Evolutionary conservation across 2,329 filamentous ascomycete species (phyloP).

Genomic region (Leptographium radiaticola): DNA sequence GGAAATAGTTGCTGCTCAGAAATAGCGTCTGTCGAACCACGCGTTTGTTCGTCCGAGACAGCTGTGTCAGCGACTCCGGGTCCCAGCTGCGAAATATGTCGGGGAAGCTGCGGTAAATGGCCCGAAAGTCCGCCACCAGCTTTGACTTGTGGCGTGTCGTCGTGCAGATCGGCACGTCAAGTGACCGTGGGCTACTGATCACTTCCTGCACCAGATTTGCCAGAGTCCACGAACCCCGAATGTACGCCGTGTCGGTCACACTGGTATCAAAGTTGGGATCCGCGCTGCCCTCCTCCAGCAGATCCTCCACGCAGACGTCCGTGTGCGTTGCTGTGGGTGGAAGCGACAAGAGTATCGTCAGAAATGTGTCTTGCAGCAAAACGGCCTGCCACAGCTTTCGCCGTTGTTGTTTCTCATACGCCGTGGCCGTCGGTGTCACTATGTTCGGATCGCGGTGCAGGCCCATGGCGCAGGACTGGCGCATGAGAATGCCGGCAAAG

Average conservation of each 20-base stretch:
- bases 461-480: constrained; percentile 72
- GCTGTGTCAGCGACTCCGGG: constrained; percentile 40
- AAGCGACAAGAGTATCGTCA: constrained; percentile 64
- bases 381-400: constrained; percentile 76
- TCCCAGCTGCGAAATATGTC: constrained; percentile 58
- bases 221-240: constrained; percentile 65
- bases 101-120: constrained; percentile 62
- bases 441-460: constrained; percentile 69
- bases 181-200: constrained; percentile 60
- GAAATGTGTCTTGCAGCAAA: constrained; percentile 66
- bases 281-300: constrained; percentile 45
- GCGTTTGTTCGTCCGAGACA: constrained; percentile 48
- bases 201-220: constrained; percentile 68
- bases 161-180: constrained; percentile 58
- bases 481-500: constrained; percentile 63
- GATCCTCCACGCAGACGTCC: constrained; percentile 62
- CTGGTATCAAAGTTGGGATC: constrained; percentile 39
- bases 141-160: constrained; percentile 57
- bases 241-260: constrained; percentile 56
- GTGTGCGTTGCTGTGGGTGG: constrained; percentile 69
- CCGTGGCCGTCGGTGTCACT: constrained; percentile 49
- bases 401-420: constrained; percentile 65
- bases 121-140: constrained; percentile 55
- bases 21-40: constrained; percentile 64
- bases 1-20: constrained; percentile 69